Conservation (phyloP, 2,329 filamentous ascomycete genomes). For the Pseudocercospora macadamiae region DNA sequence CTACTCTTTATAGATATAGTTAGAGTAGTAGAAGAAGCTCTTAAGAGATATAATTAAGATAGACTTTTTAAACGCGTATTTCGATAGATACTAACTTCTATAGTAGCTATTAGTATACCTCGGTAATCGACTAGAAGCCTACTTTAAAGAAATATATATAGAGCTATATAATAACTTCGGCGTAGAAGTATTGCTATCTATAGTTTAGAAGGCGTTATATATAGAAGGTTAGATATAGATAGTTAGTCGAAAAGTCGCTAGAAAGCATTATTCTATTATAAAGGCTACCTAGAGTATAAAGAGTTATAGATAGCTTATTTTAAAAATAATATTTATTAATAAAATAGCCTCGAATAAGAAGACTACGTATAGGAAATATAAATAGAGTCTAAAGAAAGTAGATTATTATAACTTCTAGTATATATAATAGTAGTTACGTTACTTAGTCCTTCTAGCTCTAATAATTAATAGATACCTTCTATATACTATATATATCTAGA, state of each 20-base stretch:
- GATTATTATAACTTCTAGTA: background rate
- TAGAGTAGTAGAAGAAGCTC: background rate
- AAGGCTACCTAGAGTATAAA: background rate
- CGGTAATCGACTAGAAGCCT: background rate
- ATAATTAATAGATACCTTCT: slow-evolving; percentile 3
- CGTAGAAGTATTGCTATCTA: no score
- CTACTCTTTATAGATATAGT: background rate
- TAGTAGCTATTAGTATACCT: background rate
- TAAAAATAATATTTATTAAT: slow-evolving; percentile 2
- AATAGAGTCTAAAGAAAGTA: background rate
- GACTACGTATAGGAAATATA: background rate
- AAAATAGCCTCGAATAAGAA: background rate
- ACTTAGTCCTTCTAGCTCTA: no score
- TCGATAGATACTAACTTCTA: no score
- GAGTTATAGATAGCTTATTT: background rate
- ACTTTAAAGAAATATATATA: background rate
- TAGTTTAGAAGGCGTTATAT: background rate
- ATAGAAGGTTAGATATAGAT: background rate
- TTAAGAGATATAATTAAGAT: background rate
- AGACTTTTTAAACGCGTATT: no score
- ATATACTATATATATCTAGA: background rate
- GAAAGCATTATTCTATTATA: background rate
- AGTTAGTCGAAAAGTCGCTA: background rate
- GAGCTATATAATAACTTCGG: background rate
- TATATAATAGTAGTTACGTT: background rate